Percentiles rank a stretch among this genome's conserved stretches.
phyloP scores from a whole-genome alignment of 2,329 filamentous ascomycete genomes.

The Fusarium haematococcum region DNA sequence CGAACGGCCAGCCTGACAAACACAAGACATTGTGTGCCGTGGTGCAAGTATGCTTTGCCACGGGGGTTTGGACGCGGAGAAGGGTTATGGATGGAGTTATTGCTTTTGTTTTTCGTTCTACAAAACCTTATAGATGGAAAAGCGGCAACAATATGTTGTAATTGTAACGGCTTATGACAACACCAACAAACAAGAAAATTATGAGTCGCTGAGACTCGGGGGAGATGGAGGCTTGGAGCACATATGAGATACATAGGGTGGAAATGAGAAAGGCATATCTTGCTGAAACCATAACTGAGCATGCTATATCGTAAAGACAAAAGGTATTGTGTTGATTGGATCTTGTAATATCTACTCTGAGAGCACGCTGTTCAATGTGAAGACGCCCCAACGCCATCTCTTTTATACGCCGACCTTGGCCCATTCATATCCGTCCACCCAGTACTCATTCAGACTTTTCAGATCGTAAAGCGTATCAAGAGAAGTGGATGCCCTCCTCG shows the following conservation, averaged over 20 bases:
- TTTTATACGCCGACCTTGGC: constrained; percentile 21
- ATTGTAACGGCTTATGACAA: constrained; percentile 50
- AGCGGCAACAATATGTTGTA: constrained; percentile 48
- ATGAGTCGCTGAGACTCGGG: constrained; percentile 26
- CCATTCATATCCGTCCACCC: not conserved
- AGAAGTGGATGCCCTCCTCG: constrained; percentile 92
- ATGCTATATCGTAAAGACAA: constrained; percentile 4
- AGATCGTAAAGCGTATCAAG: constrained; percentile 54
- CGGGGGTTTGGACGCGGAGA: constrained; percentile 5
- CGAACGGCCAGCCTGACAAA: not conserved
- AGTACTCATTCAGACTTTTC: constrained; percentile 9
- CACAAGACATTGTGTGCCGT: not conserved
- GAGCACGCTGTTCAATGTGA: constrained; percentile 10
- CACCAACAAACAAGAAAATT: constrained; percentile 33
- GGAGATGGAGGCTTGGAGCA: constrained; percentile 38
- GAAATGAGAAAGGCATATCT: constrained; percentile 24
- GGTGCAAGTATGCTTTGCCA: constrained; percentile 17
- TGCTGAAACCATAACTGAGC: constrained; percentile 21
- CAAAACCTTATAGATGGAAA: constrained; percentile 48
- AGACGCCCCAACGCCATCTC: constrained; percentile 34
- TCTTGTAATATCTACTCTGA: constrained; percentile 18
- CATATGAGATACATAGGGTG: constrained; percentile 32
- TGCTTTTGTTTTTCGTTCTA: constrained; percentile 42
- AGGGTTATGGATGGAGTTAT: constrained; percentile 34
- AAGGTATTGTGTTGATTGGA: constrained; percentile 21